Conservation (phyloP, 352 stramenopile species). For the Thalassiosira allenii region DNA sequence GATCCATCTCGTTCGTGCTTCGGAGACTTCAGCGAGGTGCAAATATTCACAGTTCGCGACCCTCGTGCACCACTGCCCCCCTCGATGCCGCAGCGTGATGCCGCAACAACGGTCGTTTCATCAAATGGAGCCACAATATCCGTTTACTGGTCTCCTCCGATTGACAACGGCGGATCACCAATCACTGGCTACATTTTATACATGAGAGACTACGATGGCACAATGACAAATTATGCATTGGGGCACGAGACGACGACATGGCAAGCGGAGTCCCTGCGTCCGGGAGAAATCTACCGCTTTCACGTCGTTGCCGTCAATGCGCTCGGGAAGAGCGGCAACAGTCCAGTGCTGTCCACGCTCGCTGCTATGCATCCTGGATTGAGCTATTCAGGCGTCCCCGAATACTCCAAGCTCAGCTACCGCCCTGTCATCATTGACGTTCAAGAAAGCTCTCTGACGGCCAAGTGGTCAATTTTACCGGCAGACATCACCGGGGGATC, state of each 20-base stretch:
- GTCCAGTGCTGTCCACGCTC: conserved; percentile 90
- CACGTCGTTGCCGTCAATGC: conserved; percentile 91
- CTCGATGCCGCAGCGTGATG: conserved; percentile 67
- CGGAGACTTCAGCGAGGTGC: conserved; percentile 89
- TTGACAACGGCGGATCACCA: conserved; percentile 92
- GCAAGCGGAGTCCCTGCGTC: conserved; percentile 71
- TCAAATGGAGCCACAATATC: conserved; percentile 81
- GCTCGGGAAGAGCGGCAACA: conserved; percentile 87
- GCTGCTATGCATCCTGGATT: conserved; percentile 86
- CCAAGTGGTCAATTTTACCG: conserved; percentile 87
- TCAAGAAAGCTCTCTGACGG: conserved; percentile 72
- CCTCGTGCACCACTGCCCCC: conserved; percentile 89
- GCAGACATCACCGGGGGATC: conserved; percentile 77
- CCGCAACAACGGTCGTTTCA: conserved; percentile 52
- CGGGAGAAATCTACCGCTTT: conserved; percentile 92
- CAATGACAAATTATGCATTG: conserved; percentile 67
- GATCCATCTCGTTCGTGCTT: conserved; percentile 87
- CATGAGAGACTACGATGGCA: conserved; percentile 78
- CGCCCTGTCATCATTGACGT: conserved; percentile 62
- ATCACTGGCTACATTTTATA: conserved; percentile 93
- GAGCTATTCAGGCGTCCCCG: conserved; percentile 38
- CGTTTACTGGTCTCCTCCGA: conserved; percentile 87
- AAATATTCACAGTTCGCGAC: conserved; percentile 90
- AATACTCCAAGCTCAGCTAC: conserved; percentile 51
- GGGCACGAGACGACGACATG: conserved; percentile 57